phyloP scores from a whole-genome alignment of 179 eudicot species.

The Pouteria campechiana region DNA sequence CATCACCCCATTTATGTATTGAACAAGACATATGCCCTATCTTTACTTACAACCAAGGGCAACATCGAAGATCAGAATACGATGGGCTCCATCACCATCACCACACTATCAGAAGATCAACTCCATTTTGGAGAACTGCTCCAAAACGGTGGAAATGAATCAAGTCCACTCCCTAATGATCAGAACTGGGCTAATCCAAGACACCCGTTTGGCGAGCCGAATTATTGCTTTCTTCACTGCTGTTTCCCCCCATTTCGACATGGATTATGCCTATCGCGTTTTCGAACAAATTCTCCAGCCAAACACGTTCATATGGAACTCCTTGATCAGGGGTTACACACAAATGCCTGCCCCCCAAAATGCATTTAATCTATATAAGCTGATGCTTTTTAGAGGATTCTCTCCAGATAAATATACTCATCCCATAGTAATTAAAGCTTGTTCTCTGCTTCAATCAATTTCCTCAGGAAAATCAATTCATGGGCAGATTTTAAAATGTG shows the following conservation, averaged over 20 bases:
- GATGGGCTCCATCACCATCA: no score
- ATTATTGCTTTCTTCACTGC: conserved; percentile 9
- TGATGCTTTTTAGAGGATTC: conserved; percentile 12
- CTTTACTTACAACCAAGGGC: no score
- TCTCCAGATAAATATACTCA: conserved; percentile 23
- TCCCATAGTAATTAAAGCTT: conserved; percentile 27
- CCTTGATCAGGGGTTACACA: conserved; percentile 17
- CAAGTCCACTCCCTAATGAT: conserved; percentile 25
- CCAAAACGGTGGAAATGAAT: no score
- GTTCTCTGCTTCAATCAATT: conserved; percentile 4
- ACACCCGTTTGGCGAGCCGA: conserved; percentile 26
- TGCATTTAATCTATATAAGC: conserved; percentile 6
- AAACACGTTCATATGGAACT: conserved; percentile 26
- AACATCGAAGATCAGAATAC: no score
- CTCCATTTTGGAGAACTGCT: no score
- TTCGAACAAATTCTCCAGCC: conserved; percentile 15
- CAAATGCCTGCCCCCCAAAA: conserved; percentile 6
- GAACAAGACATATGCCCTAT: no score
- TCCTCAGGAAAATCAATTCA: conserved; percentile 19
- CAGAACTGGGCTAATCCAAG: conserved; percentile 15
- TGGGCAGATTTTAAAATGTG: conserved; percentile 18
- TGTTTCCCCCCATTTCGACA: conserved; percentile 14
- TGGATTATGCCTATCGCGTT: conserved; percentile 4
- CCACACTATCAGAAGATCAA: no score
- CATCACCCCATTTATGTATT: no score